Evolutionary conservation across 2,329 filamentous ascomycete species (phyloP), one percentile per base, ranked within the genome.

Genomic region (Penicillium sp.): DNA sequence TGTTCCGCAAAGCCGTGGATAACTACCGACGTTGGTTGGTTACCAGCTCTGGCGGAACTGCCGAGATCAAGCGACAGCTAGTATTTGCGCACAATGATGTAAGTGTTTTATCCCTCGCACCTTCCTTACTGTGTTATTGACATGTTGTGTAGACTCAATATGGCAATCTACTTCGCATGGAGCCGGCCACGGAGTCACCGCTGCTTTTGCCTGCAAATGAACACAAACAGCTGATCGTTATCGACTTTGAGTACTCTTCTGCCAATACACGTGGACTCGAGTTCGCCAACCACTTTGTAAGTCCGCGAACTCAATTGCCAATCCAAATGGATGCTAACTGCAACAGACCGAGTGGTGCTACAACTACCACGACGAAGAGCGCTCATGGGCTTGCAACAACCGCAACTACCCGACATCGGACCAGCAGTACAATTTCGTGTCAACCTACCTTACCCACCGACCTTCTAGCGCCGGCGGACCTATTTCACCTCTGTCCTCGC

Each of bases 71-170:
- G 52, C 83, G 90, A 47, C 83, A 86, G 54, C 83, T 99, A 12
- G 87, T 97, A 0, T 99, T 99, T 80, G 91, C 92, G n/a, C 94
- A 99, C 74, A 97, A 96, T 69, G 94, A 99, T 82, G 92, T 96
- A 77, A 79, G 89, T 64, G 89, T 64, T 19, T 76, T 42, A 17
- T 23, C 35, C 17, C 45, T 44, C 29, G 7, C 6, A 12, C 50
- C 8, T 44, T 27, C 7, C 8, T 17, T 6, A 21, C n/a, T 57
- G 53, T 68, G 71, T 45, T 61, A 53, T 67, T 73, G 44, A 68
- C 47, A 2, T 35, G 13, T 10, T 12, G 6, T 33, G 12, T 60
- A 96, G 91, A 96, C 94, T 5, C 94, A 99, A 86, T 97, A 99
- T 70, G 94, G 94, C 63, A 99, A 99, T 72, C 94, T 99, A 61